Conservation (phyloP, 129 eudicot genomes). For the Oenanthe sinensis region DNA sequence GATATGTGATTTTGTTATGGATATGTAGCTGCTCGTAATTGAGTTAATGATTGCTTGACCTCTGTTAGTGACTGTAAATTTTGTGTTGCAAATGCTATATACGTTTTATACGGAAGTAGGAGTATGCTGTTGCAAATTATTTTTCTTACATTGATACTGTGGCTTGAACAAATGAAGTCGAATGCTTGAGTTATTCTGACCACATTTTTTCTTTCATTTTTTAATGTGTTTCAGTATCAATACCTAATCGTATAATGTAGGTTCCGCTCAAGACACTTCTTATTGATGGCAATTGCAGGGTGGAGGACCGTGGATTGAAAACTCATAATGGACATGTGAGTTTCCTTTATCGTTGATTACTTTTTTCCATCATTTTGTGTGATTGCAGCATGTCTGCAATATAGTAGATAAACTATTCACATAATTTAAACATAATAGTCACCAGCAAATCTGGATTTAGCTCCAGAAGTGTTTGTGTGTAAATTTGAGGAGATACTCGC, state of each 20-base stretch:
- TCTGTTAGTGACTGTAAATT: background rate
- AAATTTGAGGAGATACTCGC: background rate
- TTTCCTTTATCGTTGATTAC: background rate
- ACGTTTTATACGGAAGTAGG: background rate
- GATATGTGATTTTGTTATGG: background rate
- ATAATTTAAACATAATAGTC: background rate
- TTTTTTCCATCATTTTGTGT: background rate
- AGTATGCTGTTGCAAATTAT: background rate
- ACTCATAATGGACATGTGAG: slow-evolving; percentile 99
- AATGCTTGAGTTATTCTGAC: background rate
- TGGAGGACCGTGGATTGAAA: slow-evolving; percentile 97
- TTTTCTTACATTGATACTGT: background rate
- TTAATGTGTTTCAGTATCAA: background rate
- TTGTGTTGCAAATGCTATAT: background rate
- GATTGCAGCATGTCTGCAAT: background rate
- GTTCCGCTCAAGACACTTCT: slow-evolving; percentile 93
- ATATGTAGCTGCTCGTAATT: background rate
- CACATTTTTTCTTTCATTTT: background rate
- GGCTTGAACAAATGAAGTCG: background rate
- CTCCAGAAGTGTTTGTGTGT: background rate
- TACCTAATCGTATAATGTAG: slow-evolving; percentile 18
- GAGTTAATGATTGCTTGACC: background rate
- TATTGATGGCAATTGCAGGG: slow-evolving; percentile 97
- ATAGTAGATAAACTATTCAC: background rate
- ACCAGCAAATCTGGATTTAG: background rate